Evolutionary conservation across 106 monocot genomes (phyloP), one percentile per base, ranked within the genome.

Genomic region (Dendrobium officinale): DNA sequence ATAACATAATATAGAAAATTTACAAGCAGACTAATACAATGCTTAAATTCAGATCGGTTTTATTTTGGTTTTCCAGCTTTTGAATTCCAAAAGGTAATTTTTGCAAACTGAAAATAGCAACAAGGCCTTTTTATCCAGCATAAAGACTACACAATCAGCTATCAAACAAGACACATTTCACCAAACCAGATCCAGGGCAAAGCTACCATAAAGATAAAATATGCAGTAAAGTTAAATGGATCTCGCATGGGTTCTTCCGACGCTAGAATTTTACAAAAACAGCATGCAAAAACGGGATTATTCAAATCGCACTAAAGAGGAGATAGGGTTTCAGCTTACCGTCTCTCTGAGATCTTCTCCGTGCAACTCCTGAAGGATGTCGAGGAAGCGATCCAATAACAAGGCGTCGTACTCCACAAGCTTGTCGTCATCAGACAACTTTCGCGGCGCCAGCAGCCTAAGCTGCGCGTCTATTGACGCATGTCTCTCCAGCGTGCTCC

Each of bases 381-480:
- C 96, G 37, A 96, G 93, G 86, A 96, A 96, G 29, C 96, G 91
- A 83, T 93, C 96, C 49, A 90, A 41, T 49, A 96, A 91, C 8
- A 96, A 80, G 15, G 96, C 93, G 43, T 96, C 96, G 80, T 96
- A 96, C 83, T 96, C 96, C 16, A 96, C 91, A 13, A 96, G 88
- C 81, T 91, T 91, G 81, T 96, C 96, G 73, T 96, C 96, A 76
- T 93, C 96, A 27, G 96, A 96, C 16, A 96, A 88, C 86, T 96
- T 96, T 44, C 77, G 72, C 19, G 96, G 96, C 68, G 96, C 96
- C 49, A 96, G 85, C 10, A 93, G 87, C 78, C 96, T 81, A 79
- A 96, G 84, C 72, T 93, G 93, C 10, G 96, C 96, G 80, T 96
- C 93, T 22, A 96, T 91, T 40, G 96, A 96, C 78, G 90, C 84